Conservation (phyloP, 176 grass and related monocot genomes). For the Elaeis guineensis region DNA sequence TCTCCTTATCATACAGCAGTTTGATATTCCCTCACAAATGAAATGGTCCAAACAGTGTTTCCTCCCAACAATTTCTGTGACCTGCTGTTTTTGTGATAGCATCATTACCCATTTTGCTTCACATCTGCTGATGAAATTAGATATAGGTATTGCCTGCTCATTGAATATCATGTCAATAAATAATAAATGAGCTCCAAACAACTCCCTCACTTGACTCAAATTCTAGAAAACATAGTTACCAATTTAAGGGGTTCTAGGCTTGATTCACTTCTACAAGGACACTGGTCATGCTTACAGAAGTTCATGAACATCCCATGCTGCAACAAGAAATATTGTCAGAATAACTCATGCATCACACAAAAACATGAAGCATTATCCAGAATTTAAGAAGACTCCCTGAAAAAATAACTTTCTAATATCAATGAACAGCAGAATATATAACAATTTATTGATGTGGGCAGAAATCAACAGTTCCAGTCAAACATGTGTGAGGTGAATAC, state of each 20-base stretch:
- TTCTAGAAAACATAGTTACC: slow-evolving; percentile 37
- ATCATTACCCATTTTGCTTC: slow-evolving; percentile 70
- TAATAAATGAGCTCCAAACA: too few relatives aligned
- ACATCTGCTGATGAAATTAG: slow-evolving; percentile 50
- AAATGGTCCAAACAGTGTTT: slow-evolving; percentile 17
- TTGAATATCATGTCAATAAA: not conserved
- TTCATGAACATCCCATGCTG: slow-evolving; percentile 57
- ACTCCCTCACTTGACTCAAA: slow-evolving; percentile 4
- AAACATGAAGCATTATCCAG: slow-evolving; percentile 1
- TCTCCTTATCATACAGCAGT: slow-evolving; percentile 38
- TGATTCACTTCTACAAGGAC: slow-evolving; percentile 21
- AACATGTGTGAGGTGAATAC: too few relatives aligned
- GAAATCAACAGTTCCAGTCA: too few relatives aligned
- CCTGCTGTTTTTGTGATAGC: slow-evolving; percentile 39
- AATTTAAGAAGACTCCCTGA: slow-evolving; percentile 7
- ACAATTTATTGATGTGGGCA: too few relatives aligned
- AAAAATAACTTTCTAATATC: too few relatives aligned
- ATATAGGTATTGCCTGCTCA: slow-evolving; percentile 63
- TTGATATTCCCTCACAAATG: slow-evolving; percentile 38
- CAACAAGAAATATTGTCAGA: not conserved
- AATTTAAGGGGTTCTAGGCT: slow-evolving; percentile 51
- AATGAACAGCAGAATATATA: too few relatives aligned
- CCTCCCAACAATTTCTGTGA: slow-evolving; percentile 16
- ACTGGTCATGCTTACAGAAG: slow-evolving; percentile 66
- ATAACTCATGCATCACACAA: too few relatives aligned